Evolutionary conservation across 495 filamentous ascomycete genomes (phyloP).

Genomic region (Paragyromitra xinjiangensis): DNA sequence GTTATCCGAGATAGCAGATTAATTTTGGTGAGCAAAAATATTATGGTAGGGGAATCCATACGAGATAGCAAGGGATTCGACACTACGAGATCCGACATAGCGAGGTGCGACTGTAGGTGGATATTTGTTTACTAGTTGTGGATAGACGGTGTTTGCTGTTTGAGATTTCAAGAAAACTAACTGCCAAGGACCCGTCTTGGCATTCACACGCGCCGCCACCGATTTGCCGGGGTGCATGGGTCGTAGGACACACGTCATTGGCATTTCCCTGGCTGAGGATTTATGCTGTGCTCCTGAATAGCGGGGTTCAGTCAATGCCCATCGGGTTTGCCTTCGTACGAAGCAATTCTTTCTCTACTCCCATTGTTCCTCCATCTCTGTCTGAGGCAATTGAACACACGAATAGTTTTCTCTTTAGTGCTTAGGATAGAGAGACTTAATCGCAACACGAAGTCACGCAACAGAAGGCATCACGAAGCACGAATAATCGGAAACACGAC

Average conservation of each 20-base stretch:
- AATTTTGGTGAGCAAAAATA: no score
- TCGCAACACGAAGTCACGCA: background rate
- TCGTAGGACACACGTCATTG: slow-evolving; percentile 41
- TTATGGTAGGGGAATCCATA: no score
- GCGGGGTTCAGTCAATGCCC: slow-evolving; percentile 35
- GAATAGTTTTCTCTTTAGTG: background rate
- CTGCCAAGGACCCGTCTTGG: slow-evolving; percentile 12
- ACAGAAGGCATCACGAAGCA: background rate
- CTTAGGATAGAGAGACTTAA: background rate
- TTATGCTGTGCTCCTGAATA: slow-evolving; percentile 31
- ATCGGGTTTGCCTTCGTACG: slow-evolving; percentile 9
- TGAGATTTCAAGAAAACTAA: no score
- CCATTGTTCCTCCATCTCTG: background rate
- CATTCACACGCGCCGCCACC: slow-evolving; percentile 4
- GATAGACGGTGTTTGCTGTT: no score
- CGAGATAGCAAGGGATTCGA: no score
- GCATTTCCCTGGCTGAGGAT: slow-evolving; percentile 12
- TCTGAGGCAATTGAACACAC: background rate
- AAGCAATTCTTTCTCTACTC: background rate
- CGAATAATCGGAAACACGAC: background rate
- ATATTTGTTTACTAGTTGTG: no score
- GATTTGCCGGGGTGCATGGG: background rate
- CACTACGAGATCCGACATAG: no score
- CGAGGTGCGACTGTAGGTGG: no score
- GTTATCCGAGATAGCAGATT: no score